Conservation (phyloP, 176 grass and related monocot genomes). For the Zoysia pacifica region DNA sequence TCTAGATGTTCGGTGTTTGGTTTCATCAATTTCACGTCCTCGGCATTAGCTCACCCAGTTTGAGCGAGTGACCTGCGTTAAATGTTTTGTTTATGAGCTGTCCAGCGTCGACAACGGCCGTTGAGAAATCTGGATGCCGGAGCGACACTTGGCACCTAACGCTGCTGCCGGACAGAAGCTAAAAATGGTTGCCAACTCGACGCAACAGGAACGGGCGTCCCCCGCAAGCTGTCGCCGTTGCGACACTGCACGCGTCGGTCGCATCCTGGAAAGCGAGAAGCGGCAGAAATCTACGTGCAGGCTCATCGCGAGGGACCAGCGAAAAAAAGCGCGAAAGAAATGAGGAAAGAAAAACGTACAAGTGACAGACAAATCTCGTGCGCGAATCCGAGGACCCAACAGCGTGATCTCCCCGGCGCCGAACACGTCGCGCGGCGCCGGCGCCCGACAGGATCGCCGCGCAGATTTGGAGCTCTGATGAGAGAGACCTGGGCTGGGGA, state of each 20-base stretch:
- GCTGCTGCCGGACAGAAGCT: neutral
- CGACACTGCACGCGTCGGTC: neutral
- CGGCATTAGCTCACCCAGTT: neutral
- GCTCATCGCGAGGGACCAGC: neutral
- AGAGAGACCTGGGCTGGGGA: neutral
- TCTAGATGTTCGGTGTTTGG: neutral
- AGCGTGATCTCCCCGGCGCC: conserved; percentile 4
- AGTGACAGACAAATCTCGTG: conserved; percentile 23
- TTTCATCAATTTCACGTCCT: neutral
- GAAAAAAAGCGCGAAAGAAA: neutral
- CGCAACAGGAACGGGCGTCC: neutral
- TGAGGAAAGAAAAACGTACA: neutral
- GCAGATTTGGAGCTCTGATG: neutral
- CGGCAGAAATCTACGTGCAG: neutral
- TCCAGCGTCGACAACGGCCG: neutral
- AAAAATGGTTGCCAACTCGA: neutral
- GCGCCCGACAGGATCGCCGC: neutral
- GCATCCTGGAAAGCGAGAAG: conserved; percentile 23
- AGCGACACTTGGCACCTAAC: too few species aligned
- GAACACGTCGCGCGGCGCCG: conserved; percentile 29
- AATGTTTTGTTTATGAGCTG: conserved; percentile 1
- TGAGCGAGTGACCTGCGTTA: too few species aligned
- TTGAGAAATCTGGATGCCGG: conserved; percentile 5
- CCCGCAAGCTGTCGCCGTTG: neutral
- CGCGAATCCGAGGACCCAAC: conserved; percentile 38